These are phyloP conservation scores for Penicillium herquei DNA, from an alignment of 495 filamentous ascomycete species.

Conservation along the genomic window DNA sequence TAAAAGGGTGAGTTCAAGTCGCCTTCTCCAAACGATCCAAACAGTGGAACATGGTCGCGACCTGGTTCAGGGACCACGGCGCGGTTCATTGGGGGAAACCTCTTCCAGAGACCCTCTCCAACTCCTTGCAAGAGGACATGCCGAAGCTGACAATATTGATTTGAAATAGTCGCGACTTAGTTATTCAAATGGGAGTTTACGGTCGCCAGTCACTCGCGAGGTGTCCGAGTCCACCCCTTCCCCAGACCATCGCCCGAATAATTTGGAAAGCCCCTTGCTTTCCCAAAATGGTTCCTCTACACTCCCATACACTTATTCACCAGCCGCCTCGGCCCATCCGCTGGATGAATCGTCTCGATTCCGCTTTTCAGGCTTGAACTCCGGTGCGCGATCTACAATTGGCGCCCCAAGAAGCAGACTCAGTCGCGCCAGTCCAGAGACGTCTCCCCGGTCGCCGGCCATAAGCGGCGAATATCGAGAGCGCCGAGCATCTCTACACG, in stretches of 20 bases:
- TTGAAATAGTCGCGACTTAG: conserved; percentile 39
- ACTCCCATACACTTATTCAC: conserved; percentile 38
- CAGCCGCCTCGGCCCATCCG: conserved; percentile 50
- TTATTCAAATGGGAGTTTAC: conserved; percentile 39
- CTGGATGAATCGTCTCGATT: conserved; percentile 45
- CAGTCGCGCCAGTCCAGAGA: conserved; percentile 40
- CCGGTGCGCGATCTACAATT: conserved; percentile 46
- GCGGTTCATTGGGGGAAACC: not conserved
- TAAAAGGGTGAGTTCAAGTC: conserved; percentile 45
- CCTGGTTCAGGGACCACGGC: not conserved
- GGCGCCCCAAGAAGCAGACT: conserved; percentile 40
- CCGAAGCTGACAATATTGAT: not conserved
- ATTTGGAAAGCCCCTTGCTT: conserved; percentile 47
- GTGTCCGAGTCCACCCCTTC: conserved; percentile 39
- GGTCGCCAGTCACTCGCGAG: conserved; percentile 34
- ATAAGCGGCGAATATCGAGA: conserved; percentile 45
- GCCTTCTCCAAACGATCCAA: not conserved
- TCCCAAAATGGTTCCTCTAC: conserved; percentile 40
- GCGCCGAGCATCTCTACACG: conserved; percentile 46
- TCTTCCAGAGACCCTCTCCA: not conserved
- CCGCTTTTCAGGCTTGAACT: conserved; percentile 36
- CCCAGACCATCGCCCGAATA: conserved; percentile 41
- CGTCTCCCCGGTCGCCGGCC: conserved; percentile 44
- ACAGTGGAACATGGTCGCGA: not conserved
- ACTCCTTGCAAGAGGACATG: too few species aligned